Evolutionary conservation across 1,284 basidiomycete species (phyloP).

Genomic region (Earliella scabrosa): DNA sequence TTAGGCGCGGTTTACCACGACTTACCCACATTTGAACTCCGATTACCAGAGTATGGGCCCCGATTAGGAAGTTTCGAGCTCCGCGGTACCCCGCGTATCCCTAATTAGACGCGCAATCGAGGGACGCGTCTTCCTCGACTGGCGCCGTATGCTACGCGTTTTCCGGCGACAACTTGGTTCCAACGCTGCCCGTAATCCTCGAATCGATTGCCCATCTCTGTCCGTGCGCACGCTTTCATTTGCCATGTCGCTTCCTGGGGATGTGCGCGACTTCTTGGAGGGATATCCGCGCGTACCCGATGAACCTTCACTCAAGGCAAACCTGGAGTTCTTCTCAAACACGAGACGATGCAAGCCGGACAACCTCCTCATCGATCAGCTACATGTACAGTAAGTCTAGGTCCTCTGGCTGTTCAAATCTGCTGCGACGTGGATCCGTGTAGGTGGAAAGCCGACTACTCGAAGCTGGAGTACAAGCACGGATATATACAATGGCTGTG

Average conservation of each 20-base stretch:
- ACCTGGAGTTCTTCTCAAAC: constrained; percentile 71
- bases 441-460: constrained; percentile 69
- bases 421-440: neutral
- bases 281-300: constrained; percentile 55
- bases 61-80: too few relatives aligned
- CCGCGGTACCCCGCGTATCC: too few relatives aligned
- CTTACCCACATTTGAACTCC: neutral
- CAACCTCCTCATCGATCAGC: constrained; percentile 61
- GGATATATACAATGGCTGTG: constrained; percentile 79
- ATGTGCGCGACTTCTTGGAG: constrained; percentile 66
- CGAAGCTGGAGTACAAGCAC: constrained; percentile 69
- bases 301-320: constrained; percentile 46
- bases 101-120: neutral
- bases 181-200: neutral
- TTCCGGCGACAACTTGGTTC: neutral
- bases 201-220: neutral
- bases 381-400: constrained; percentile 56
- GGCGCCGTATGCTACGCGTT: constrained; percentile 7
- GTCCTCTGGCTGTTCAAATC: neutral
- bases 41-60: too few relatives aligned
- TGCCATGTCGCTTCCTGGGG: constrained; percentile 47
- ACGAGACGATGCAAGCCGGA: constrained; percentile 62
- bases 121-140: neutral
- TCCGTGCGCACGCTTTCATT: neutral
- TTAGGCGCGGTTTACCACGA: constrained; percentile 1